phyloP scores from a whole-genome alignment of 768 basidiomycete species.

The Boletus huronensis region DNA sequence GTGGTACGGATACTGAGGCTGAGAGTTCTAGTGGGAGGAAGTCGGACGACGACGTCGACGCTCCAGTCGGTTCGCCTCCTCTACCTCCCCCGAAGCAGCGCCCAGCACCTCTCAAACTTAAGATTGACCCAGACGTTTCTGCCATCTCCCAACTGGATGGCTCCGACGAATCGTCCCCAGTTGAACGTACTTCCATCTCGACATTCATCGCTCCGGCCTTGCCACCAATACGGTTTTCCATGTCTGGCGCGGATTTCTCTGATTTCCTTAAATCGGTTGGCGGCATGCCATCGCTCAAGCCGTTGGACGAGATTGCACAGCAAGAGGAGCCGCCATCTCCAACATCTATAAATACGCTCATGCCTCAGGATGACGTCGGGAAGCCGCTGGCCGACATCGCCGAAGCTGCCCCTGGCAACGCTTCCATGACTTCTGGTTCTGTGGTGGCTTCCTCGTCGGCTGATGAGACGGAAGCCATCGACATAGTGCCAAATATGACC shows the following conservation, averaged over 20 bases:
- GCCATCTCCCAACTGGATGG: constrained; percentile 32
- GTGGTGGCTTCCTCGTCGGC: background rate
- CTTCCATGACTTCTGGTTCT: background rate
- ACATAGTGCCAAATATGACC: constrained; percentile 13
- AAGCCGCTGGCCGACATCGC: background rate
- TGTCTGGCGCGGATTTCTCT: constrained; percentile 79
- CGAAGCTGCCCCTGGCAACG: background rate
- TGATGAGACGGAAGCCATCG: constrained; percentile 7
- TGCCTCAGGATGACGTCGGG: constrained; percentile 5
- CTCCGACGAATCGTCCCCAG: constrained; percentile 58
- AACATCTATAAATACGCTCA: constrained; percentile 17
- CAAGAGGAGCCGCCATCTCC: constrained; percentile 32
- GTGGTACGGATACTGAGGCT: constrained; percentile 67
- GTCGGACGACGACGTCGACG: constrained; percentile 24
- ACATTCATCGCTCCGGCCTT: constrained; percentile 86
- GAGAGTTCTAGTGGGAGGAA: constrained; percentile 43
- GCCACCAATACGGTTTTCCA: constrained; percentile 88
- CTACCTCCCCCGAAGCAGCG: constrained; percentile 43
- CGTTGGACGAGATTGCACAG: constrained; percentile 45
- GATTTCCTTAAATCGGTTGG: constrained; percentile 63
- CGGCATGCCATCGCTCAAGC: constrained; percentile 44
- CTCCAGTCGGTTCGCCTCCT: constrained; percentile 35
- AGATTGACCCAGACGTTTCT: constrained; percentile 17
- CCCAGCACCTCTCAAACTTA: constrained; percentile 30
- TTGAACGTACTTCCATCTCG: constrained; percentile 63